Evolutionary conservation across 2,329 filamentous ascomycete species (phyloP).

Genomic region (Diaporthe amygdali): DNA sequence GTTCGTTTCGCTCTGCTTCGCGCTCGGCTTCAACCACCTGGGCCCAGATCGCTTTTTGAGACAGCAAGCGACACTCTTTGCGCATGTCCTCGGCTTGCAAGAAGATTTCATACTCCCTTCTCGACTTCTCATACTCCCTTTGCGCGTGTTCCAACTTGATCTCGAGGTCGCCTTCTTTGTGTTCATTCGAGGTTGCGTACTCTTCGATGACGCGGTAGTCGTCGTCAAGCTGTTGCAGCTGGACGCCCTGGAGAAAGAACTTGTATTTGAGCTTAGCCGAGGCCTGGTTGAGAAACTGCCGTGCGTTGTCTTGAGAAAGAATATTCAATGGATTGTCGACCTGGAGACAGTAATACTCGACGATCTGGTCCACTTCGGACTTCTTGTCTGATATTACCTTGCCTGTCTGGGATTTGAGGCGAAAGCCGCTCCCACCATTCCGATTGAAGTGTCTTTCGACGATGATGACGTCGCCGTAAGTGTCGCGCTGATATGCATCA

Average conservation of each 20-base stretch:
- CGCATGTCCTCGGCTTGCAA: conserved; percentile 71
- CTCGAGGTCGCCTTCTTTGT: conserved; percentile 64
- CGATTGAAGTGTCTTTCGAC: conserved; percentile 90
- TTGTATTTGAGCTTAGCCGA: conserved; percentile 88
- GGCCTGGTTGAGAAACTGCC: conserved; percentile 89
- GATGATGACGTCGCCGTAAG: conserved; percentile 84
- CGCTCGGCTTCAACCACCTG: conserved; percentile 81
- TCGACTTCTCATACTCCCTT: conserved; percentile 63
- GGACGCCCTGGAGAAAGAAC: conserved; percentile 93
- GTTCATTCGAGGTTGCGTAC: conserved; percentile 73
- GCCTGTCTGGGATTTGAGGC: conserved; percentile 76
- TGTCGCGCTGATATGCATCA: conserved; percentile 80
- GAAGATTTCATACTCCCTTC: conserved; percentile 67
- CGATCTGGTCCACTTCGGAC: conserved; percentile 86
- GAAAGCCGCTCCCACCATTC: conserved; percentile 80
- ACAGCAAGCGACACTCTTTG: conserved; percentile 61
- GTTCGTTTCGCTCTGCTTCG: conserved; percentile 44
- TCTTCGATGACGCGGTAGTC: conserved; percentile 89
- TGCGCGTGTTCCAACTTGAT: conserved; percentile 70
- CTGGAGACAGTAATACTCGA: conserved; percentile 90
- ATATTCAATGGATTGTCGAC: conserved; percentile 98
- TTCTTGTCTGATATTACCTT: conserved; percentile 82
- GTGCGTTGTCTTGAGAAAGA: conserved; percentile 91
- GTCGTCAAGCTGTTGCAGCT: conserved; percentile 88
- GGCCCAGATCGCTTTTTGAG: conserved; percentile 80